phyloP scores from a whole-genome alignment of 371 early-diverging fungal species.

The Mucor piriformis region DNA sequence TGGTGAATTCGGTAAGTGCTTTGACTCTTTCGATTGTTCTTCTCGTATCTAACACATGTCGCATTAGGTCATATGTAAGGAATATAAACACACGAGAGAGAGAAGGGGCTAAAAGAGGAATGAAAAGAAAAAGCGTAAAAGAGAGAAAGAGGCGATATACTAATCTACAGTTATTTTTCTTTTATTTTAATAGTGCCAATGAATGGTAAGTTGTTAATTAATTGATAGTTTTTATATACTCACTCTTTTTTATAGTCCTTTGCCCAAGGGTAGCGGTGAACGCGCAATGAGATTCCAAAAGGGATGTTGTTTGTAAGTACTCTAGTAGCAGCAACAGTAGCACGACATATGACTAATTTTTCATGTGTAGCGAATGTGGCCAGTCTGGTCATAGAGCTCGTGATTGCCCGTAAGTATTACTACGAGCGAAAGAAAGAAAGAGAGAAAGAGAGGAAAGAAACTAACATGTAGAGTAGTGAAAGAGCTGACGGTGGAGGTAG shows the following conservation, averaged over 20 bases:
- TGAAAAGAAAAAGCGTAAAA: background rate
- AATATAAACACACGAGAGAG: background rate
- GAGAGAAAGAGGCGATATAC: background rate
- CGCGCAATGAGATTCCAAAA: constrained; percentile 48
- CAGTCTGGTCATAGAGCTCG: constrained; percentile 43
- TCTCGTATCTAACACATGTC: background rate
- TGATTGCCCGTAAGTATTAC: constrained; percentile 50
- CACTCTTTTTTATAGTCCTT: constrained; percentile 24
- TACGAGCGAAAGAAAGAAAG: too few species aligned
- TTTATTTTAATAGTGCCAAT: constrained; percentile 28
- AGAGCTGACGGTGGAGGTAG: constrained; percentile 10
- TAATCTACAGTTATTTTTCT: background rate
- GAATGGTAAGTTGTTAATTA: constrained; percentile 35
- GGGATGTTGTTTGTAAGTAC: constrained; percentile 47
- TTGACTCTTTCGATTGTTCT: background rate
- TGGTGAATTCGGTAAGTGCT: constrained; percentile 40
- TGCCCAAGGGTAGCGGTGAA: constrained; percentile 49
- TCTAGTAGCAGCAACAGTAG: too few species aligned
- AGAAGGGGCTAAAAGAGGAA: background rate
- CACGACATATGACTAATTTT: background rate
- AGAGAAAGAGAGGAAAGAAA: background rate
- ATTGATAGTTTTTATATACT: background rate
- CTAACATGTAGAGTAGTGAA: constrained; percentile 1
- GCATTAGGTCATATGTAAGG: constrained; percentile 50
- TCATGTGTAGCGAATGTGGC: constrained; percentile 37